These are phyloP conservation scores for Albatrellus sp. DNA, from an alignment of 1,284 basidiomycete genomes.

Conservation along the genomic window DNA sequence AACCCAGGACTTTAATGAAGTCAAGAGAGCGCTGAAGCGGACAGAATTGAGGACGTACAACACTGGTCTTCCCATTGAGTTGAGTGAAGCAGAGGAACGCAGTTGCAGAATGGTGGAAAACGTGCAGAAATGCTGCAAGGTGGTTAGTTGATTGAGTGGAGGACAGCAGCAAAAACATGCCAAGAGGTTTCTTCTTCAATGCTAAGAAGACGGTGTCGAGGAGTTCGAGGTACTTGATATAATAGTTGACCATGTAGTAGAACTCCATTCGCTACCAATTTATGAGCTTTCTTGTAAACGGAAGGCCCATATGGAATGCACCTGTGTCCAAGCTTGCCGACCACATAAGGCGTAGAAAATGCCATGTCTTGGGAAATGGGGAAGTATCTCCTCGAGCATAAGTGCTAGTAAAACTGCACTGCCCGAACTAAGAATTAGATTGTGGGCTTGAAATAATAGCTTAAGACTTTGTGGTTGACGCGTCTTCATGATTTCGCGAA, in stretches of 20 bases:
- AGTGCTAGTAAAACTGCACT: slow-evolving; percentile 73
- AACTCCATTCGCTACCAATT: slow-evolving; percentile 61
- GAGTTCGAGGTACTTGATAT: slow-evolving; percentile 90
- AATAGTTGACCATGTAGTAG: slow-evolving; percentile 99
- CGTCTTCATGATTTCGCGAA: slow-evolving; percentile 77
- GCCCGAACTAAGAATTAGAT: slow-evolving; percentile 76
- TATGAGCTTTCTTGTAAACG: background rate
- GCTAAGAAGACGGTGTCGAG: slow-evolving; percentile 94
- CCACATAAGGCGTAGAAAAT: slow-evolving; percentile 74
- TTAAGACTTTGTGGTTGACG: slow-evolving; percentile 71
- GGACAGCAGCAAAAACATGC: slow-evolving; percentile 30
- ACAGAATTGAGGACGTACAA: slow-evolving; percentile 37
- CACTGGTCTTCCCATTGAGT: slow-evolving; percentile 84
- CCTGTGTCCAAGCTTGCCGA: slow-evolving; percentile 72
- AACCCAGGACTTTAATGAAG: slow-evolving; percentile 73
- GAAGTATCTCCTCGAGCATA: slow-evolving; percentile 85
- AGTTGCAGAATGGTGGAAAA: slow-evolving; percentile 99
- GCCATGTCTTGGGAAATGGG: slow-evolving; percentile 61
- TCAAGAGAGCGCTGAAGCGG: slow-evolving; percentile 4
- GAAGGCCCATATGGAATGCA: slow-evolving; percentile 27
- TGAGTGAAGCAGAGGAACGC: slow-evolving; percentile 91
- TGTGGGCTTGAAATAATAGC: slow-evolving; percentile 85
- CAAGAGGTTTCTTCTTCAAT: slow-evolving; percentile 95
- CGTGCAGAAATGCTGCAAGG: slow-evolving; percentile 83
- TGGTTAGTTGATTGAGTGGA: background rate